phyloP scores from a whole-genome alignment of 169 alveolate genomes.

The Plasmodium coatneyi region DNA sequence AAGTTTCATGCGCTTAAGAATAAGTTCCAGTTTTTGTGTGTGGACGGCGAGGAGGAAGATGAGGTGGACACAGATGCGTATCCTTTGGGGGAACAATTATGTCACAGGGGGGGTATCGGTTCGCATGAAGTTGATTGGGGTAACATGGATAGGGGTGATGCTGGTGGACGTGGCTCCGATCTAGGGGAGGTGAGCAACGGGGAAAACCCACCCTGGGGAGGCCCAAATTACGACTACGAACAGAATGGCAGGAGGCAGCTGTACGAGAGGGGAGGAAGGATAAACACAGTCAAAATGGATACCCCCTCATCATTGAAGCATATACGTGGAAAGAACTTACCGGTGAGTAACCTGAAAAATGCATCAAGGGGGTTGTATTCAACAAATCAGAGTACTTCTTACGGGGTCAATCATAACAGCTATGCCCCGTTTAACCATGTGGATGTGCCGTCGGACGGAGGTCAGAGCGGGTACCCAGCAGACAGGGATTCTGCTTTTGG shows the following conservation, averaged over 20 bases:
- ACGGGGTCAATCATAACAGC: background rate
- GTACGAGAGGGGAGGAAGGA: background rate
- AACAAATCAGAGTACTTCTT: background rate
- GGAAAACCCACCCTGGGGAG: background rate
- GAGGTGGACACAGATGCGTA: background rate
- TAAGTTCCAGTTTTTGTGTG: slow-evolving; percentile 27
- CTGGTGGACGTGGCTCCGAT: background rate
- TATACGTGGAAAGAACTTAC: background rate
- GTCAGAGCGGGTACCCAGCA: background rate
- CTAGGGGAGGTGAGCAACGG: background rate
- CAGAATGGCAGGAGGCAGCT: background rate
- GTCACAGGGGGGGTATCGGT: background rate
- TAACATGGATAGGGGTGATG: background rate
- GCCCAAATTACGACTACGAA: background rate
- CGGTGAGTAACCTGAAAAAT: background rate
- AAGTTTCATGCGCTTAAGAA: slow-evolving; percentile 27
- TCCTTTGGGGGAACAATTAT: background rate
- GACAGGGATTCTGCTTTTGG: background rate
- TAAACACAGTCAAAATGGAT: background rate
- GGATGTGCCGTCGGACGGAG: background rate
- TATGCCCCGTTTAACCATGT: background rate
- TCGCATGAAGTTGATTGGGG: background rate
- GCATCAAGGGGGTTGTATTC: background rate
- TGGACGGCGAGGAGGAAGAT: background rate
- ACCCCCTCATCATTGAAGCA: background rate